Base-by-base conservation (phyloP, 352 stramenopile genomes). In the Pythium grandisporangium region DNA sequence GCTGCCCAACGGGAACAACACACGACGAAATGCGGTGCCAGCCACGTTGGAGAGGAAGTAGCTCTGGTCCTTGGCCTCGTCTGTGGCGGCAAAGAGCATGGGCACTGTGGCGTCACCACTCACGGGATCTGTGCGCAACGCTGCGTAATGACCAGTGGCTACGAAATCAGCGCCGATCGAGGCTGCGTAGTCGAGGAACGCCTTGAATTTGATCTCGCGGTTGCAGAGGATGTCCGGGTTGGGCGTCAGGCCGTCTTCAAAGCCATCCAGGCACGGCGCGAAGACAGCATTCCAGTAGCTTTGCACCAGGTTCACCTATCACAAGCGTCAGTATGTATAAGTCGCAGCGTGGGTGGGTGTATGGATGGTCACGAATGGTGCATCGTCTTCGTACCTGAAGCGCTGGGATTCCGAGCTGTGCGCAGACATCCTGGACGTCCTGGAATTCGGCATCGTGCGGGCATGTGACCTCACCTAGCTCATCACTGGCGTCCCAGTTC, bases 271-370 rank as follows among this genome's bases (percentile, higher is more conserved):
- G 58, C 87, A 99, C n/a, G 96, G 96, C 45, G 92, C 72, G 49
- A 99, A 99, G 5, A 99, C 96, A 22, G 93, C 65, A 47, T 94
- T 98, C 95, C 95, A 99, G 61, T 99, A 99, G 41, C 97, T 92
- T 37, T 94, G 77, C 45, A 93, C 83, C 48, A 97, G 73, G 49
- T 96, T 83, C 20, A 95, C 84, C 56, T 77, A 72, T n/a, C 80
- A n/a, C n/a, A n/a, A n/a, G n/a, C n/a, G n/a, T n/a, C n/a, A n/a
- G n/a, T n/a, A n/a, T n/a, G n/a, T n/a, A n/a, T n/a, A n/a, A n/a
- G n/a, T n/a, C n/a, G n/a, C n/a, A n/a, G n/a, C n/a, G n/a, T n/a
- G n/a, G n/a, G n/a, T n/a, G n/a, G n/a, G n/a, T n/a, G n/a, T n/a
- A n/a, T n/a, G n/a, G n/a, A n/a, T n/a, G n/a, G n/a, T n/a, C n/a